Conservation (phyloP, 139 green algal species). For the Astrephomene gubernaculifera region DNA sequence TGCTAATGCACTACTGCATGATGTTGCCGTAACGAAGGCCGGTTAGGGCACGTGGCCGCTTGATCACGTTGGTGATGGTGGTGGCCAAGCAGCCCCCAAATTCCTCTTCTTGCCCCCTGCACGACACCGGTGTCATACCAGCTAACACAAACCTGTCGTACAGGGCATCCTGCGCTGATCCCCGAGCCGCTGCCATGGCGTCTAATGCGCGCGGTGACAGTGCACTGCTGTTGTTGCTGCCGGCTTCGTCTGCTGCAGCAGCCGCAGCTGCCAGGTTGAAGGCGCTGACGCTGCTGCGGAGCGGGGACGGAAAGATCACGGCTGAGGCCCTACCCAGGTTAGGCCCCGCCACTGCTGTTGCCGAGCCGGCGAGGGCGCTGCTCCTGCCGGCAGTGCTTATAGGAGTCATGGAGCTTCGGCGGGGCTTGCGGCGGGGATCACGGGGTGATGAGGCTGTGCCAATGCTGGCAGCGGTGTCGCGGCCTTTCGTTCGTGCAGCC, state of each 20-base stretch:
- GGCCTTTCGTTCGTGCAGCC: neutral
- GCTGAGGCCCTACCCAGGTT: neutral
- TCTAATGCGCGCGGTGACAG: neutral
- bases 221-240: neutral
- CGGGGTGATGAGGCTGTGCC: no score
- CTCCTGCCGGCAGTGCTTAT: neutral
- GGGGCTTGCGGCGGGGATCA: no score
- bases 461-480: neutral
- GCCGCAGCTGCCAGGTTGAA: neutral
- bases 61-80: no score
- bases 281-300: neutral
- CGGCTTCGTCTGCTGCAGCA: neutral
- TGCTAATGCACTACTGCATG: no score
- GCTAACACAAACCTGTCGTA: neutral
- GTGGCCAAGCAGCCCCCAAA: neutral
- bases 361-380: neutral
- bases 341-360: neutral
- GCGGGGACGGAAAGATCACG: neutral
- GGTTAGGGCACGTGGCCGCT: no score
- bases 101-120: neutral
- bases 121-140: neutral
- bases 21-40: no score
- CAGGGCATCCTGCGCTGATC: neutral
- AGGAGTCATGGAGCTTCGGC: no score
- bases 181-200: neutral